These are phyloP conservation scores for Neocatenulostroma microsporum DNA, from an alignment of 2,329 filamentous ascomycete genomes.

Conservation along the genomic window DNA sequence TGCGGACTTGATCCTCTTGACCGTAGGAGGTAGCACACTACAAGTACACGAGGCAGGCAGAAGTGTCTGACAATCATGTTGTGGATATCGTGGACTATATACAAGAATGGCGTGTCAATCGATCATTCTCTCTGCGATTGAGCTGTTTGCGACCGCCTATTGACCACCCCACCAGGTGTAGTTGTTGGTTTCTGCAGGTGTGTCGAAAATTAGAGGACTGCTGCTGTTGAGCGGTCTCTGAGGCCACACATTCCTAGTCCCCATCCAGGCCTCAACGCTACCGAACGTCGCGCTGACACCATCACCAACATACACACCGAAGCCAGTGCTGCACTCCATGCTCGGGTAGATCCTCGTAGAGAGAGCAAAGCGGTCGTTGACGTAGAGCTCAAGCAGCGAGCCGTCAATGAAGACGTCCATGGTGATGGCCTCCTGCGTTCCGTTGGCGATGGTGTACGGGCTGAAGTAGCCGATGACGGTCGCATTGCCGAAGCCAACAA, in stretches of 20 bases:
- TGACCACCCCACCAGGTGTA: constrained; percentile 41
- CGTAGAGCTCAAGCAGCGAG: constrained; percentile 40
- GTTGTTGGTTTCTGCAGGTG: constrained; percentile 37
- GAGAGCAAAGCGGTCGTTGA: constrained; percentile 37
- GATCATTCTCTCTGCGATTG: background rate
- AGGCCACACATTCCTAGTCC: constrained; percentile 34
- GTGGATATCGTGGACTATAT: constrained; percentile 38
- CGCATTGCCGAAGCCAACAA: constrained; percentile 36
- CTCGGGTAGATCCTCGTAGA: constrained; percentile 41
- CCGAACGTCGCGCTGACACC: constrained; percentile 30
- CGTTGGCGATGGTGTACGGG: constrained; percentile 33
- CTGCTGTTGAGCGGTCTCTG: constrained; percentile 36
- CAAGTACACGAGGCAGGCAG: no score
- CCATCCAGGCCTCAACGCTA: constrained; percentile 34
- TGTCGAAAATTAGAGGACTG: constrained; percentile 36
- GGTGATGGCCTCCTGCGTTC: constrained; percentile 31
- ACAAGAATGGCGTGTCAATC: constrained; percentile 32
- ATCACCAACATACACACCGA: constrained; percentile 35
- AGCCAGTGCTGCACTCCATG: constrained; percentile 36
- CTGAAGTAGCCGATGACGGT: constrained; percentile 41
- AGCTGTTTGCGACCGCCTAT: no score
- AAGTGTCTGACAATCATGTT: no score
- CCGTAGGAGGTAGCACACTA: no score
- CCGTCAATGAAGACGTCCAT: constrained; percentile 43
- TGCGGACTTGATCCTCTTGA: no score